Conservation (phyloP, 306 rosid species). For the Spatholobus suberectus region DNA sequence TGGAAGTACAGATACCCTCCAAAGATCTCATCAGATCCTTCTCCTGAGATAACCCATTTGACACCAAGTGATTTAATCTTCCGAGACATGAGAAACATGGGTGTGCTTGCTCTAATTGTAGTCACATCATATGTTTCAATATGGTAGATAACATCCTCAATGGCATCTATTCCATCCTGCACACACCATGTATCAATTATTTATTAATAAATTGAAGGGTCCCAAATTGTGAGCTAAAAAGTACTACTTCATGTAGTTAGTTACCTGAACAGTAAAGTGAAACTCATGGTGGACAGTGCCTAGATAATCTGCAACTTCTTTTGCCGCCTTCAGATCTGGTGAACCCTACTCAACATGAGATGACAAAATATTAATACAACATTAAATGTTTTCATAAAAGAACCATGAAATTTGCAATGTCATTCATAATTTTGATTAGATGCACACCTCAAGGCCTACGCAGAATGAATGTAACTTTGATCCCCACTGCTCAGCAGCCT, state of each 20-base stretch:
- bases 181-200: conserved; percentile 10
- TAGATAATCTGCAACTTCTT: conserved; percentile 89
- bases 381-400: background rate
- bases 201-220: background rate
- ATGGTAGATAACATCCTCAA: conserved; percentile 95
- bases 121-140: conserved; percentile 96
- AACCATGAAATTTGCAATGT: background rate
- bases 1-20: conserved; percentile 98
- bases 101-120: conserved; percentile 95
- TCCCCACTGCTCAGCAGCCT: conserved; percentile 95
- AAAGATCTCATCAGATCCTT: conserved; percentile 96
- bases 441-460: conserved; percentile 82
- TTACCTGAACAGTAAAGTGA: conserved; percentile 84
- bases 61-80: conserved; percentile 97
- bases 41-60: conserved; percentile 96
- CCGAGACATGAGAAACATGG: conserved; percentile 95
- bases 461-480: conserved; percentile 92
- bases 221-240: background rate
- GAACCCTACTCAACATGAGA: conserved; percentile 70
- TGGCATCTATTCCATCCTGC: conserved; percentile 96
- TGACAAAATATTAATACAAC: conserved; percentile 4
- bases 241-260: background rate
- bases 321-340: conserved; percentile 96
- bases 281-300: conserved; percentile 97
- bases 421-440: conserved; percentile 4